Evolutionary conservation across 352 stramenopile genomes (phyloP).

Genomic region (Elongisporangium anandrum): DNA sequence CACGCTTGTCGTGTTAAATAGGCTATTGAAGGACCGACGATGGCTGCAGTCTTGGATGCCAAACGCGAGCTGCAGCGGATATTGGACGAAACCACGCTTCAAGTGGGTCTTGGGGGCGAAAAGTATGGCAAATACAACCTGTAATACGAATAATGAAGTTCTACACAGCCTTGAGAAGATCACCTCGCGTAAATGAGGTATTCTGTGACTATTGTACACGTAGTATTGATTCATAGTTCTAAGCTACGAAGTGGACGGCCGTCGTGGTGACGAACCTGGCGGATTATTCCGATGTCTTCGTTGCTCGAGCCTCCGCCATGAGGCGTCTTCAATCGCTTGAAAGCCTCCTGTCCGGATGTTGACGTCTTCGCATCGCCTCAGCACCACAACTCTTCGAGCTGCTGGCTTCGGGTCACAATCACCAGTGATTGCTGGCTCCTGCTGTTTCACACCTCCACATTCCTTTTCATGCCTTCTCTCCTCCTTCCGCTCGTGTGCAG

Average conservation of each 20-base stretch:
- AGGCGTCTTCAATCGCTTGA: constrained; percentile 71
- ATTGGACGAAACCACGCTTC: constrained; percentile 85
- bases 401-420: constrained; percentile 5
- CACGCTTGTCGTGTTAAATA: constrained; percentile 13
- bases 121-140: constrained; percentile 90
- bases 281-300: background rate
- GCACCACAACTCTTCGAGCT: constrained; percentile 23
- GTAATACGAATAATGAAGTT: constrained; percentile 27
- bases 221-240: background rate
- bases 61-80: constrained; percentile 81
- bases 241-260: background rate
- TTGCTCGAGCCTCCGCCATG: background rate
- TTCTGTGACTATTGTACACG: too few species aligned
- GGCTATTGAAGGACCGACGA: constrained; percentile 77
- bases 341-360: constrained; percentile 71
- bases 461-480: background rate
- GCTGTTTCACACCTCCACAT: background rate
- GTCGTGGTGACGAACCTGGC: background rate
- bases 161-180: background rate
- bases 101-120: constrained; percentile 81
- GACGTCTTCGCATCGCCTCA: constrained; percentile 65
- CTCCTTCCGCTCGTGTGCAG: background rate
- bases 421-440: constrained; percentile 4
- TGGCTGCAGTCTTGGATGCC: constrained; percentile 69
- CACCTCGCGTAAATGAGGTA: too few species aligned